phyloP scores from a whole-genome alignment of 306 rosid genomes.

The Cicer yamashitae region DNA sequence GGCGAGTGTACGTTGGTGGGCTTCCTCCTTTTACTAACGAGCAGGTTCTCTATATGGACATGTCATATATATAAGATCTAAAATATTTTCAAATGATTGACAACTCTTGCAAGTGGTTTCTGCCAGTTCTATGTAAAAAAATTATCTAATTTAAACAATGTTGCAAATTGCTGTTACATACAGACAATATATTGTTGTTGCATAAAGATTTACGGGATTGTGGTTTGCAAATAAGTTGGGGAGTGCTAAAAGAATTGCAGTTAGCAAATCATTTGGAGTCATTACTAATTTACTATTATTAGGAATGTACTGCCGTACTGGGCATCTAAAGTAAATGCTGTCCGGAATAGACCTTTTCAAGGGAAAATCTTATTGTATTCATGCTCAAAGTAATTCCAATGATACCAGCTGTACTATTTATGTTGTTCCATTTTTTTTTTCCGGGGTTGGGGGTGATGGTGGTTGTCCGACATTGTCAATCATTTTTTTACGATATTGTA shows the following conservation, averaged over 20 bases:
- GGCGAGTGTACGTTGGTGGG: conserved; percentile 87
- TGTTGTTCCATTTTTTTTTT: neutral
- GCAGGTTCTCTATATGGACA: conserved; percentile 60
- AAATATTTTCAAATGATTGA: conserved; percentile 5
- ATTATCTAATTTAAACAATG: neutral
- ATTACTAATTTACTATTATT: neutral
- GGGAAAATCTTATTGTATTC: neutral
- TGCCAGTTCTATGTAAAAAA: conserved; percentile 17
- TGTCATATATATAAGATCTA: neutral
- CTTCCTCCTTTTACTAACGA: conserved; percentile 81
- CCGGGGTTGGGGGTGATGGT: neutral
- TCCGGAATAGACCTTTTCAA: neutral
- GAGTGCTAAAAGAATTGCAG: conserved; percentile 8
- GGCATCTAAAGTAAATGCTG: neutral
- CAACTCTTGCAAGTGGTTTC: conserved; percentile 15
- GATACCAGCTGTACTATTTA: neutral
- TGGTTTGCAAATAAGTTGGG: conserved; percentile 14
- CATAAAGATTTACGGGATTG: neutral
- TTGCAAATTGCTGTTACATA: conserved; percentile 17
- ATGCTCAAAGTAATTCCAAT: neutral
- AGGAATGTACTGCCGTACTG: neutral
- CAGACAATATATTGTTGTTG: neutral
- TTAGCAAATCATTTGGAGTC: neutral
- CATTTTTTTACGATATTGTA: neutral
- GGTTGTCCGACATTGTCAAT: neutral